Conservation (phyloP, 1,139 yeast species). For the Wickerhamomyces sp. region DNA sequence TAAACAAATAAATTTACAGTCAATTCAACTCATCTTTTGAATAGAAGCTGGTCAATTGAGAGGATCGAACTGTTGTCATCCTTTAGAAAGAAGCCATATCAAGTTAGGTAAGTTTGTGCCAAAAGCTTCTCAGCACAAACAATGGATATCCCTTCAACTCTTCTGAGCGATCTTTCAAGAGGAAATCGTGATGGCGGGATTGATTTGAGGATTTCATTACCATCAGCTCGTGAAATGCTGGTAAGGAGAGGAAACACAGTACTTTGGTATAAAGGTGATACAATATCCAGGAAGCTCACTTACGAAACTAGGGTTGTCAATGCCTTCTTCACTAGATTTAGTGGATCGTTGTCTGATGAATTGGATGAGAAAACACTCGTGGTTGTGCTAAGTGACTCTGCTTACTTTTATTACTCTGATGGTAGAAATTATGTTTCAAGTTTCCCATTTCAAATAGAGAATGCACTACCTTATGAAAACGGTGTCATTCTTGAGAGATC, state of each 20-base stretch:
- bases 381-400: conserved; percentile 45
- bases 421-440: conserved; percentile 56
- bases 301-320: conserved; percentile 43
- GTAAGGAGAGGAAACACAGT: conserved; percentile 30
- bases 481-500: conserved; percentile 60
- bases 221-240: conserved; percentile 23
- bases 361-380: conserved; percentile 34
- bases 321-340: conserved; percentile 46
- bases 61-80: background rate
- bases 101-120: too few relatives aligned
- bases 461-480: conserved; percentile 53
- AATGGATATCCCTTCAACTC: background rate
- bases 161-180: background rate
- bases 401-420: conserved; percentile 51
- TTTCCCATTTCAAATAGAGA: conserved; percentile 56
- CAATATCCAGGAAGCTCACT: conserved; percentile 42
- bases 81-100: too few relatives aligned
- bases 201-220: conserved; percentile 1
- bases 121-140: too few relatives aligned
- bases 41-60: too few relatives aligned
- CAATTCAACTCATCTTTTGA: too few relatives aligned
- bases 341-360: conserved; percentile 5
- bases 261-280: conserved; percentile 44
- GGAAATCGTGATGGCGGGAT: background rate
- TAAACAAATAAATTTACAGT: too few relatives aligned